A percentile compares a stretch with the other conserved stretches of the same genome.
Evolutionary conservation across 495 filamentous ascomycete species (phyloP).

Genomic region (Hyaloscypha bicolor): DNA sequence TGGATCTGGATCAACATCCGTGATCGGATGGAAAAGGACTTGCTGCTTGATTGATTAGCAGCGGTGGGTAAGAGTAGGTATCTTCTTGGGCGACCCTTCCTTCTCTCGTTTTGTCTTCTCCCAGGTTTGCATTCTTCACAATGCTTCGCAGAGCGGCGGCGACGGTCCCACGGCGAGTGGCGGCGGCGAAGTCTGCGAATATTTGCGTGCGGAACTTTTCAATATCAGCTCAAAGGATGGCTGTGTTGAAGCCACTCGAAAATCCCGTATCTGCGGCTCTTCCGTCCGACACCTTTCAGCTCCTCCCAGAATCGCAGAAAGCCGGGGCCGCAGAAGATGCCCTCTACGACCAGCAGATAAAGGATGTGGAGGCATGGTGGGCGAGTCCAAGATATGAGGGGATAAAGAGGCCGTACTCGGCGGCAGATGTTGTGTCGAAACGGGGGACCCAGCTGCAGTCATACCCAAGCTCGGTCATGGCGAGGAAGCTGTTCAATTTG

Average conservation of each 20-base stretch:
- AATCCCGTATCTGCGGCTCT: conserved; percentile 55
- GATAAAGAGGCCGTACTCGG: conserved; percentile 88
- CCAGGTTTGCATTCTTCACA: conserved; percentile 21
- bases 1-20: conserved; percentile 9
- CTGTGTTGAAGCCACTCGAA: conserved; percentile 34
- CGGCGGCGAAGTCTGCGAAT: conserved; percentile 28
- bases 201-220: conserved; percentile 27
- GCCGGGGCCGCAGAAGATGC: conserved; percentile 78
- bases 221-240: conserved; percentile 35
- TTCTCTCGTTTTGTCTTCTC: conserved; percentile 14
- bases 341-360: conserved; percentile 75
- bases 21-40: conserved; percentile 15
- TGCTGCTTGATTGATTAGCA: conserved; percentile 11
- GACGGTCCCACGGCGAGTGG: conserved; percentile 37
- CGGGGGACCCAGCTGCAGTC: conserved; percentile 81
- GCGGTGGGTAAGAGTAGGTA: not conserved
- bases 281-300: conserved; percentile 75
- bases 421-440: conserved; percentile 90
- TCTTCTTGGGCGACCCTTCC: conserved; percentile 12
- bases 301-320: conserved; percentile 73
- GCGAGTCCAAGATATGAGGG: conserved; percentile 76
- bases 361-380: conserved; percentile 89
- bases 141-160: conserved; percentile 42
- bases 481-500: conserved; percentile 89
- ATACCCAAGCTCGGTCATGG: conserved; percentile 92